Evolutionary conservation across 441 rosid species (phyloP).

Genomic region (Lepidium campestre): DNA sequence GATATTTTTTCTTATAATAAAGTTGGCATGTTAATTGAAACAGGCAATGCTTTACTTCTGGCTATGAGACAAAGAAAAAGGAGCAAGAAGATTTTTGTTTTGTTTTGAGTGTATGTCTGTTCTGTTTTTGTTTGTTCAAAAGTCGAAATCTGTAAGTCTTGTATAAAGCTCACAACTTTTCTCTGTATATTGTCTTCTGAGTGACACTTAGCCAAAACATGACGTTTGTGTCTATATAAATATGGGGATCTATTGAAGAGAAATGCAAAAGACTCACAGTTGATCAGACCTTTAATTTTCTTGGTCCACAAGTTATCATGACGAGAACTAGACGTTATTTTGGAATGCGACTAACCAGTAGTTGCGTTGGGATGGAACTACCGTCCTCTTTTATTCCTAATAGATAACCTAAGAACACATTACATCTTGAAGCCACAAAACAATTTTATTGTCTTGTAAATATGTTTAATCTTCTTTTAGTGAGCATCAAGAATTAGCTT

Average conservation of each 20-base stretch:
- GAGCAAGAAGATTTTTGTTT: neutral
- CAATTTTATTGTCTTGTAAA: too few relatives aligned
- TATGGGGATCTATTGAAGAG: constrained; percentile 3
- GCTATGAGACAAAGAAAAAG: constrained; percentile 34
- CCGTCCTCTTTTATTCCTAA: neutral
- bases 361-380: neutral
- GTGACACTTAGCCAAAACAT: neutral
- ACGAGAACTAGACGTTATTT: neutral
- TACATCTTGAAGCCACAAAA: too few relatives aligned
- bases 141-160: neutral
- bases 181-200: neutral
- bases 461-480: too few relatives aligned
- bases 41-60: constrained; percentile 91
- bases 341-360: neutral
- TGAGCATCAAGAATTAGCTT: too few relatives aligned
- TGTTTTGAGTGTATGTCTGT: constrained; percentile 6
- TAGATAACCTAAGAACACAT: too few relatives aligned
- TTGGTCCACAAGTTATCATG: constrained; percentile 3
- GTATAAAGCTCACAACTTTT: neutral
- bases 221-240: neutral
- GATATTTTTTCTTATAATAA: neutral
- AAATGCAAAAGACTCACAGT: neutral
- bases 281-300: neutral
- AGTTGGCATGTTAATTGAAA: constrained; percentile 14
- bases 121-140: constrained; percentile 9